Percentiles rank a stretch among this genome's conserved stretches.
These are phyloP conservation scores for Kluyveromyces sp. DNA, from an alignment of 1,139 yeast species.

Conservation along the genomic window DNA sequence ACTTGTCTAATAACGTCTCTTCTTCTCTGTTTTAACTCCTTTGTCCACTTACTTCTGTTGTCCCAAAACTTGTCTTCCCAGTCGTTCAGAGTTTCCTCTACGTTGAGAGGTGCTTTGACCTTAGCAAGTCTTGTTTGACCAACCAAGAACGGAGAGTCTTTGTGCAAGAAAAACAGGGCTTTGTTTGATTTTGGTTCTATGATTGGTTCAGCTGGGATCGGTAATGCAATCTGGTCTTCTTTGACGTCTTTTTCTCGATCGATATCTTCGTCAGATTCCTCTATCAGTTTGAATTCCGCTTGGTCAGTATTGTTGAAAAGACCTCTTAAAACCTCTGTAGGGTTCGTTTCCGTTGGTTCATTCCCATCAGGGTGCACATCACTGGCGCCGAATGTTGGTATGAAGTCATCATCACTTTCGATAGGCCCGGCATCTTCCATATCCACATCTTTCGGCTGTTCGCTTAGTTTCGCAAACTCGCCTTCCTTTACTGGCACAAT, in stretches of 20 bases:
- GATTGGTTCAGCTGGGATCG: constrained; percentile 10
- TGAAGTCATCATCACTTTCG: constrained; percentile 40
- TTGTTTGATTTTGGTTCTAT: constrained; percentile 9
- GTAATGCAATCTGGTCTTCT: constrained; percentile 14
- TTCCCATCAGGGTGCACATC: neutral
- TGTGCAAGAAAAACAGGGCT: constrained; percentile 77
- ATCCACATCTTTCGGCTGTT: constrained; percentile 14
- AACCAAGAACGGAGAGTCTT: constrained; percentile 75
- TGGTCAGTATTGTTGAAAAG: constrained; percentile 48
- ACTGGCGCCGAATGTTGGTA: constrained; percentile 44
- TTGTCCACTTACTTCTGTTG: constrained; percentile 71
- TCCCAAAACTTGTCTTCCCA: constrained; percentile 82
- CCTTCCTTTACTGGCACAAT: constrained; percentile 2
- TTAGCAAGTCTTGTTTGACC: constrained; percentile 76
- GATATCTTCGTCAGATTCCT: constrained; percentile 35
- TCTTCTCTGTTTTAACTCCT: constrained; percentile 66
- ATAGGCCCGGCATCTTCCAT: constrained; percentile 21
- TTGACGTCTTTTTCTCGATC: constrained; percentile 28
- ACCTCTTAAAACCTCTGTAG: constrained; percentile 56
- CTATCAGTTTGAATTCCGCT: constrained; percentile 30
- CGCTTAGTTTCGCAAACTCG: constrained; percentile 8
- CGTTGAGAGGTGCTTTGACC: constrained; percentile 35
- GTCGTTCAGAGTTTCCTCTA: constrained; percentile 40
- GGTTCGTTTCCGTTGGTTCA: constrained; percentile 23
- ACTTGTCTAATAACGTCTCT: constrained; percentile 64